A percentile compares a stretch with the other conserved stretches of the same genome.
Conservation (phyloP, 306 rosid species). For the Adenanthera pavonina region DNA sequence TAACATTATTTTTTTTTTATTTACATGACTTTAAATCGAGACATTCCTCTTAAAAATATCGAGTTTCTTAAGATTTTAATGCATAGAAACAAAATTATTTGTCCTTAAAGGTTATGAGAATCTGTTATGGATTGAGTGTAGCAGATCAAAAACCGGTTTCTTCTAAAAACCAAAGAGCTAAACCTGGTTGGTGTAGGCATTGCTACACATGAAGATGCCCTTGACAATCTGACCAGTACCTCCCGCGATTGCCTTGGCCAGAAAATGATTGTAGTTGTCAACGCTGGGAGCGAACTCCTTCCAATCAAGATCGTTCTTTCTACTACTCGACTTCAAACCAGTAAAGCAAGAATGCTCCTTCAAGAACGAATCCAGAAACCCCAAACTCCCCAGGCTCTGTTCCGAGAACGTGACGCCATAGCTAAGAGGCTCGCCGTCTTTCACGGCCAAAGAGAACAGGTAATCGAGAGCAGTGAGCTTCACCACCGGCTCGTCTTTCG, state of each 20-base stretch:
- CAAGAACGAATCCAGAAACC: slow-evolving; percentile 66
- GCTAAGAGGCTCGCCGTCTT: slow-evolving; percentile 88
- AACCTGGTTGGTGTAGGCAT: slow-evolving; percentile 92
- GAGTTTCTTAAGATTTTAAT: too few species aligned
- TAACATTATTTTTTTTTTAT: too few species aligned
- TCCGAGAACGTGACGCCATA: slow-evolving; percentile 79
- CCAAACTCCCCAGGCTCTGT: slow-evolving; percentile 51
- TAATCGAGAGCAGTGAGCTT: slow-evolving; percentile 72
- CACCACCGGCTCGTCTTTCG: slow-evolving; percentile 96
- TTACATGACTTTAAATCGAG: too few species aligned
- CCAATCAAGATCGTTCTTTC: slow-evolving; percentile 73
- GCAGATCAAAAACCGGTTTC: too few species aligned
- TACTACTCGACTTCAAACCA: slow-evolving; percentile 45
- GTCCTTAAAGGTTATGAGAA: too few species aligned
- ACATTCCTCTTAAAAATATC: too few species aligned
- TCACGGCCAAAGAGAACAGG: slow-evolving; percentile 76
- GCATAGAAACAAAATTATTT: too few species aligned
- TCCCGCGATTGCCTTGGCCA: slow-evolving; percentile 83
- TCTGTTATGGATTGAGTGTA: too few species aligned
- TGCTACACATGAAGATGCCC: slow-evolving; percentile 92
- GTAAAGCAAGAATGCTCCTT: slow-evolving; percentile 77
- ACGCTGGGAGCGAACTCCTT: slow-evolving; percentile 92
- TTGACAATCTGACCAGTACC: slow-evolving; percentile 94
- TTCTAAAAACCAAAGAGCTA: neutral
- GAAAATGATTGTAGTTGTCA: slow-evolving; percentile 73